Evolutionary conservation across 2,329 filamentous ascomycete genomes (phyloP), one percentile per base, ranked within the genome.

Genomic region (Beauveria bassiana): DNA sequence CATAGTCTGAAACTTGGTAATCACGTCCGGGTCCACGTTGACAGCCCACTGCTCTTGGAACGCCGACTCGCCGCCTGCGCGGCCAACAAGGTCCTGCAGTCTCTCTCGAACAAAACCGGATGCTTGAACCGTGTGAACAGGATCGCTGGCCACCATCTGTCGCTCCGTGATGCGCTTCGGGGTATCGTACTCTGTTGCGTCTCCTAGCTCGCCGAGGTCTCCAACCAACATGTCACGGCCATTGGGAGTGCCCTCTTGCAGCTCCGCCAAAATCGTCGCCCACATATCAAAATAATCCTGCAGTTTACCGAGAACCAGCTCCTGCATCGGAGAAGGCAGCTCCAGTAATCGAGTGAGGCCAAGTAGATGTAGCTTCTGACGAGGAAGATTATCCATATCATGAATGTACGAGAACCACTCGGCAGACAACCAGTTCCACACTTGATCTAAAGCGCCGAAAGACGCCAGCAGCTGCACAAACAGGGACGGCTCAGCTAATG

Each of bases 241-340:
- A 52, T 81, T 78, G 28, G 79, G 78, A 46, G 79, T 77, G 26
- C 84, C 84, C 51, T 87, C 86, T 58, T 86, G 78, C 55, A 93
- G 74, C 67, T 91, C 87, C 1, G 75, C 75, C 34, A 93, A 77
- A 1, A 90, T 81, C 65, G 82, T 84, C 1, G 87, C 89, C 90
- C 90, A 95, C 75, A 92, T 81, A 1, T 81, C 80, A 68, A 95
- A 85, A 68, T 90, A 86, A 68, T 87, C 87, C 71, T 95, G 90
- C 61, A 95, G 77, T 43, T 79, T 81, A 1, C 72, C 69, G 5
- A 91, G 74, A 2, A 85, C 79, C 59, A 88, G 81, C 0, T 82
- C 78, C 63, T 82, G 81, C 69, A 83, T 74, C 0, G 80, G 79
- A 28, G 82, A 79, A 0, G 81, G 79, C 1, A 88, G 79, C 70